phyloP scores from a whole-genome alignment of 2,329 filamentous ascomycete genomes.

The Scedosporium minutisporum region DNA sequence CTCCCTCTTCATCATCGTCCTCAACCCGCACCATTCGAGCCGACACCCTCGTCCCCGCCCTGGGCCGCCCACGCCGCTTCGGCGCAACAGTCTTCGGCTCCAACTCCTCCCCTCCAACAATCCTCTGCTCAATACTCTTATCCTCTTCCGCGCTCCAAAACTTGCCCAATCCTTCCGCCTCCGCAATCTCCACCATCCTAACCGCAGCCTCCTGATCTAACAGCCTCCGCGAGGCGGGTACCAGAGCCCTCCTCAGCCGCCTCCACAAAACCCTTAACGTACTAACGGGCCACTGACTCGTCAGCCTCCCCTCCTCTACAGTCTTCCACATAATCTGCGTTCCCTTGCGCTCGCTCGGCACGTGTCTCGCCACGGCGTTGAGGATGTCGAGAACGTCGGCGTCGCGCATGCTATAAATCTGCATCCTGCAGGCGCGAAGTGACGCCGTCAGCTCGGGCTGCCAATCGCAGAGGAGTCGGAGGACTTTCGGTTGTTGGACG shows the following conservation, averaged over 20 bases:
- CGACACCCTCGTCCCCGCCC: not conserved
- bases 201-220: not conserved
- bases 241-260: not conserved
- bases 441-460: constrained; percentile 10
- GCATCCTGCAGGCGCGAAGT: constrained; percentile 12
- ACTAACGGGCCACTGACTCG: not conserved
- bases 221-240: too few relatives aligned
- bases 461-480: constrained; percentile 13
- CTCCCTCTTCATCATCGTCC: too few relatives aligned
- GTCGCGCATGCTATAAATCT: constrained; percentile 1
- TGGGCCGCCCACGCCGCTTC: not conserved
- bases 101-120: not conserved
- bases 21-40: too few relatives aligned
- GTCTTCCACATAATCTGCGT: not conserved
- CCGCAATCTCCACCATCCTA: not conserved
- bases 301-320: not conserved
- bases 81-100: not conserved
- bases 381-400: not conserved
- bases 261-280: constrained; percentile 1
- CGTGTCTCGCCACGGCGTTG: not conserved
- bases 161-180: not conserved
- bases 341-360: not conserved
- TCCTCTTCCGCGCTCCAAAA: not conserved
- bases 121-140: not conserved
- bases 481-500: constrained; percentile 24